These are phyloP conservation scores for Vaccinium macrocarpon DNA, from an alignment of 148 eudicot species.

Conservation along the genomic window DNA sequence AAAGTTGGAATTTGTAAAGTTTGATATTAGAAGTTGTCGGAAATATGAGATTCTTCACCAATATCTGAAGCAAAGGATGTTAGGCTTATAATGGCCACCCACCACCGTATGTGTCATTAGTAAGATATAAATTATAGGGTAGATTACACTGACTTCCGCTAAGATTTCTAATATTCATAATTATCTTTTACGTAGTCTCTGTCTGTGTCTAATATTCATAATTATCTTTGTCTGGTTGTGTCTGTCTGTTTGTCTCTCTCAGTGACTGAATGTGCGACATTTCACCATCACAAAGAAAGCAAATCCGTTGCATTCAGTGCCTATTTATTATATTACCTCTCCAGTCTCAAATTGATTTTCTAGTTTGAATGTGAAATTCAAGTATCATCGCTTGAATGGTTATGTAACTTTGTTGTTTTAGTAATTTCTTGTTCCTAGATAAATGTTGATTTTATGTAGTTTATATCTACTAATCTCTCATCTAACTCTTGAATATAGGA, in stretches of 20 bases:
- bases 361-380: background rate
- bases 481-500: constrained; percentile 43
- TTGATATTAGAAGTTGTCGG: background rate
- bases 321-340: background rate
- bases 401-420: background rate
- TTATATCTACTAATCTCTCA: constrained; percentile 20
- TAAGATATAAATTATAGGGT: background rate
- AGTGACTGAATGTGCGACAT: background rate
- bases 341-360: background rate
- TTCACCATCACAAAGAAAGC: background rate
- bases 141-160: background rate
- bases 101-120: background rate
- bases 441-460: background rate
- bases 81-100: background rate
- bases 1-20: background rate
- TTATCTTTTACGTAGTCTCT: background rate
- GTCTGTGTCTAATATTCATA: background rate
- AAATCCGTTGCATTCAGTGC: background rate
- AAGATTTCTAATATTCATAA: background rate
- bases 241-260: background rate
- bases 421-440: background rate
- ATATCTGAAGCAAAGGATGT: background rate
- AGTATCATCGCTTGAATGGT: background rate
- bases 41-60: background rate
- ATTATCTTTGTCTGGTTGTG: background rate